Base-by-base conservation (phyloP, 2,329 filamentous ascomycete species). In the Alternaria tenuissima region DNA sequence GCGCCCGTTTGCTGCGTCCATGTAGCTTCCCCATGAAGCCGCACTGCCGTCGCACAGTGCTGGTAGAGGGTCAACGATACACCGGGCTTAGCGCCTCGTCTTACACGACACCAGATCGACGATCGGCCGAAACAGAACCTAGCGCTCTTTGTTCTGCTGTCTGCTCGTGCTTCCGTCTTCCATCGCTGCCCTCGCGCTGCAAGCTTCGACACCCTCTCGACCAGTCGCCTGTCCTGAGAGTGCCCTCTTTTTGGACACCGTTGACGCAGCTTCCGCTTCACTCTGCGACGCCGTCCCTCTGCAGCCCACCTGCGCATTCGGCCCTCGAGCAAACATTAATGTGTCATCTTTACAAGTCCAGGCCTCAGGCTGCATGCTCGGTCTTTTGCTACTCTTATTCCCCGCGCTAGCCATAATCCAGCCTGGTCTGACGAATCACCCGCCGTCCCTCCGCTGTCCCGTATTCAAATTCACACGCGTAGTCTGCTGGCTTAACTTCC, bases 301-400 rank as follows among this genome's bases (percentile, higher is more conserved):
- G 18, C 39, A 46, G 12, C 28, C 24, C 47, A 34, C 22, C 48
- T 34, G 44, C 22, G 41, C 55, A 20, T 24, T 34, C 28, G 43
- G 34, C 30, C 41, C 44, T 41, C 48, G 18, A 54, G 57, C 51
- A 49, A 44, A 41, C 38, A 52, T 28, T 20, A 60, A 62, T 43
- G 51, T 63, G 61, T 58, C 61, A 57, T 63, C 28, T 55, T 44
- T 7, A 7, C 46, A 24, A 57, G 42, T 47, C 55, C 58, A 59
- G 61, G 46, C 63, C 60, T 46, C 42, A 24, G 39, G 18, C 55
- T 43, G 43, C 57, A 36, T 51, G 49, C 49, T 60, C 60, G 56
- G 62, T 53, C 59, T 52, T 59, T 55, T 38, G 54, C 36, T 58
- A 26, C 24, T 36, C 42, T 60, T 63, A 53, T 63, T 52, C 53